These are phyloP conservation scores for Tritrichomonas musculus DNA, from an alignment of 208 protist species.

Conservation along the genomic window DNA sequence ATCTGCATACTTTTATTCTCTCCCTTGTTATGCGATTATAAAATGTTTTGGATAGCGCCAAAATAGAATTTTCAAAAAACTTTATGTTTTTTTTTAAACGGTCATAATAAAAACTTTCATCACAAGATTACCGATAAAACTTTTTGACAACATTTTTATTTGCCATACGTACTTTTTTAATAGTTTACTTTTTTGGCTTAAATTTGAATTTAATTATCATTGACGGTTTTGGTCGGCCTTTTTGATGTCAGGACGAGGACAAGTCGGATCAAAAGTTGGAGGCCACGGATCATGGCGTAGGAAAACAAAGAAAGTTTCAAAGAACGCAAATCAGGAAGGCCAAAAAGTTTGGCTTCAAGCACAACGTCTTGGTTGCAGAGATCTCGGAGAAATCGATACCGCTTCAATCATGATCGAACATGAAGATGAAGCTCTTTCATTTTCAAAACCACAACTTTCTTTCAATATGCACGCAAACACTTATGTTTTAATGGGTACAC, in stretches of 20 bases:
- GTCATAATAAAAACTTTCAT: too few species aligned
- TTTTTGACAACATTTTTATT: too few species aligned
- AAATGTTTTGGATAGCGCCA: too few species aligned
- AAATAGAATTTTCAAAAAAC: too few species aligned
- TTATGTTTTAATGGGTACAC: neutral
- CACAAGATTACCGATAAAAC: too few species aligned
- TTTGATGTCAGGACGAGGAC: neutral
- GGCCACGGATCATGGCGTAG: neutral
- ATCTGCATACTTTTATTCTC: too few species aligned
- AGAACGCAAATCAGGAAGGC: neutral
- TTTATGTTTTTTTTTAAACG: too few species aligned
- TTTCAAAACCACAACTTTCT: slow-evolving; percentile 23
- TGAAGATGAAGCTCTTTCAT: neutral
- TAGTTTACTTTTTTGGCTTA: too few species aligned
- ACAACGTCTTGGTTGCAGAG: slow-evolving; percentile 11
- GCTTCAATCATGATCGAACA: neutral
- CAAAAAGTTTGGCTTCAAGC: slow-evolving; percentile 24
- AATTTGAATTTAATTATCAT: neutral
- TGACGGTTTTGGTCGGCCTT: neutral
- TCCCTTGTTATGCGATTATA: too few species aligned
- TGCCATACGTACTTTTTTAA: too few species aligned
- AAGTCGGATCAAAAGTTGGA: neutral
- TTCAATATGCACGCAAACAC: slow-evolving; percentile 25
- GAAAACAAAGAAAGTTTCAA: slow-evolving; percentile 27
- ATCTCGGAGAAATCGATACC: slow-evolving; percentile 13